phyloP scores from a whole-genome alignment of 139 green algal genomes.

The Pycnococcus provasolii region DNA sequence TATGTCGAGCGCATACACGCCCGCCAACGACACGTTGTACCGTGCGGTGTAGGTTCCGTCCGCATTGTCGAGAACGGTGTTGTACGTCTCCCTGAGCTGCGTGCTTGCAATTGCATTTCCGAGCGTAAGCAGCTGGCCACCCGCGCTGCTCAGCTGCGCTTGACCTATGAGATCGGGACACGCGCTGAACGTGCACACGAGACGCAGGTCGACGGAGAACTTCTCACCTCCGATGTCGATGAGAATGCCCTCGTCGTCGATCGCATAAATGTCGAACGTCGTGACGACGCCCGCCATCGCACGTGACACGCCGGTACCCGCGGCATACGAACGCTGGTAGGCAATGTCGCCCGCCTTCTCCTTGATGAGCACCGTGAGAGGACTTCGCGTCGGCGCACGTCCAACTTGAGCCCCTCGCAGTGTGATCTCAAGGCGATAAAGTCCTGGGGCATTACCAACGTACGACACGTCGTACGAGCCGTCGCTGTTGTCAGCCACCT shows the following conservation, averaged over 20 bases:
- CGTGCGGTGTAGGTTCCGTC: too few relatives aligned
- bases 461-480: too few relatives aligned
- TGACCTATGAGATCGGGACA: background rate
- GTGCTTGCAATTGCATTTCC: too few relatives aligned
- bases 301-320: background rate
- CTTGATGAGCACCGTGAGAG: background rate
- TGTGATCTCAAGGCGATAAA: too few relatives aligned
- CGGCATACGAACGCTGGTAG: background rate
- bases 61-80: too few relatives aligned
- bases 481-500: too few relatives aligned
- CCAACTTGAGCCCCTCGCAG: background rate
- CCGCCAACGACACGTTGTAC: too few relatives aligned
- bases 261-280: slow-evolving; percentile 1
- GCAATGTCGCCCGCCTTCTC: background rate
- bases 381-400: background rate
- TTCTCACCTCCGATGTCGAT: background rate
- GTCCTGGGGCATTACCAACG: too few relatives aligned
- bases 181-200: background rate
- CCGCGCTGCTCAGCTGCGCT: background rate
- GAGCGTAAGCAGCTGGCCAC: background rate
- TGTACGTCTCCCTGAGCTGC: too few relatives aligned
- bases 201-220: background rate
- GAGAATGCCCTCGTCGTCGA: background rate
- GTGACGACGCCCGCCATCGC: background rate
- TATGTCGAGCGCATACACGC: too few relatives aligned